phyloP scores from a whole-genome alignment of 2,329 filamentous ascomycete species.

The Tolypocladium ovalisporum region DNA sequence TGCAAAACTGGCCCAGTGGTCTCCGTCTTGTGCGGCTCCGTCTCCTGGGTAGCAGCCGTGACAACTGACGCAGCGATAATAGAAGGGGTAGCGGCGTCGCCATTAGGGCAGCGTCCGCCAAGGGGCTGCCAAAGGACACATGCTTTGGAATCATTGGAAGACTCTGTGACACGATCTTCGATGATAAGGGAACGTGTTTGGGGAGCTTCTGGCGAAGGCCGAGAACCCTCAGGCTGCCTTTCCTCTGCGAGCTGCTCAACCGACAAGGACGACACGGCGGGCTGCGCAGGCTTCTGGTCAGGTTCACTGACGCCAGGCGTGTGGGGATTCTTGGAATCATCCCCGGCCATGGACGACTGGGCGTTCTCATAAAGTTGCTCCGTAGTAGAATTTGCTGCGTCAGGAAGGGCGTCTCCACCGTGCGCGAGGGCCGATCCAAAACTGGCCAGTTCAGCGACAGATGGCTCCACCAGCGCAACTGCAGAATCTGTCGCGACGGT shows the following conservation, averaged over 20 bases:
- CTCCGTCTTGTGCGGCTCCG: neutral
- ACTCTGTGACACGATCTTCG: neutral
- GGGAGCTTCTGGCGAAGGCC: neutral
- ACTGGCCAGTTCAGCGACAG: neutral
- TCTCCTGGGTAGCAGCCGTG: neutral
- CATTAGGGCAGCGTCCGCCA: neutral
- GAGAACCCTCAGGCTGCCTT: neutral
- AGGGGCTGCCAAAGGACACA: neutral
- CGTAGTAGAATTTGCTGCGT: neutral
- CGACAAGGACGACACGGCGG: neutral
- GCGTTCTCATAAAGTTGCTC: neutral
- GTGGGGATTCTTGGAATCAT: neutral
- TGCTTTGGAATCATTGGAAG: neutral
- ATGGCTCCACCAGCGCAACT: neutral
- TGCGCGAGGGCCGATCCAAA: neutral
- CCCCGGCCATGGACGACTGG: neutral
- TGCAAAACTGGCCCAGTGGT: neutral
- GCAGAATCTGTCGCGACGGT: neutral
- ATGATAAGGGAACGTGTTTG: neutral
- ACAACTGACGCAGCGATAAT: neutral
- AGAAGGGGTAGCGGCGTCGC: neutral
- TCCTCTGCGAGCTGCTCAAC: neutral
- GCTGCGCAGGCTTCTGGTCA: neutral
- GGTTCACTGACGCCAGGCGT: neutral
- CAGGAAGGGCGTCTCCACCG: neutral